Base-by-base conservation (phyloP, 306 rosid species). In the Gleditsia sinensis region DNA sequence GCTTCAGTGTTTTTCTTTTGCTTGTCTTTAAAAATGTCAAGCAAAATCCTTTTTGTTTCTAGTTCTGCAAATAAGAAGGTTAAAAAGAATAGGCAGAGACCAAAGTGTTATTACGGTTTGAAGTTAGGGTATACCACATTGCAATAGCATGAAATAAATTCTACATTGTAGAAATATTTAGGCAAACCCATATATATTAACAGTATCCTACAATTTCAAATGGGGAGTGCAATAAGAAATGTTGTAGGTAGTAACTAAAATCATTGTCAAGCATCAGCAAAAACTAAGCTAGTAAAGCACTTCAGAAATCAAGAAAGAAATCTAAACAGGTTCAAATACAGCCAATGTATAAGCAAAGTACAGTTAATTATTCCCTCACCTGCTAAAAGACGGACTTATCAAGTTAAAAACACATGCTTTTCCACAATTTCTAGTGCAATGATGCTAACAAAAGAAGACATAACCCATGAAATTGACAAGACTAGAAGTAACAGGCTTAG, bases 21-120 rank as follows among this genome's bases (percentile, higher is more conserved):
- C 92, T 95, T 95, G 72, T 95, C 98, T 77, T 95, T 95, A 70
- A 95, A 95, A 86, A 95, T 95, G 61, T 92, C 98, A 63, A 95
- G 99, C 87, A 95, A 86, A 64, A 95, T 95, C 86, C 95, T 87
- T 78, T 95, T 95, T 17, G 98, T 95, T 83, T 95, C 99, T 36
- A 92, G 99, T 87, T 95, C 98, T 95, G 86, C 86, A 86, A 45
- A 58, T 46, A 24, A 23, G 5, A 68, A 51, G 68, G 7, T 19
- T 14, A 24, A 46, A 45, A 76, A 7, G 17, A 56, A 33, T 20
- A 48, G 9, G 10, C 27, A 33, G 9, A 39, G 30, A 45, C 19
- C 21, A 59, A 30, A 17, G 54, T 4, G 36, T 32, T 24, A 19
- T 50, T 25, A 69, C 80, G 45, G 75, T 60, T 60, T 32, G 28